Conservation (phyloP, 1,284 basidiomycete genomes). For the Moesziomyces globuligerus region DNA sequence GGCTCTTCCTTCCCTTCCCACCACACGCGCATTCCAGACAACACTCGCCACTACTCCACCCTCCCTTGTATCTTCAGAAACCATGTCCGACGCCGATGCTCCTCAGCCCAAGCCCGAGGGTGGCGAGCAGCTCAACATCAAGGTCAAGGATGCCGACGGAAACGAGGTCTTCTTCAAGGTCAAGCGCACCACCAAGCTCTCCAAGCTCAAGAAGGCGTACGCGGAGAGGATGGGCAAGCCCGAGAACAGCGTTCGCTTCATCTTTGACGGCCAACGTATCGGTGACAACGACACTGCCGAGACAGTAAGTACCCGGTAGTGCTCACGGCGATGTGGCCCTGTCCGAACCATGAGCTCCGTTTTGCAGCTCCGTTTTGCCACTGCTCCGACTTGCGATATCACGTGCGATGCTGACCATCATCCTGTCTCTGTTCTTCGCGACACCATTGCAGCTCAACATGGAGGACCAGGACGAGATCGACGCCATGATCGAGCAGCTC, state of each 20-base stretch:
- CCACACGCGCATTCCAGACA: slow-evolving; percentile 4
- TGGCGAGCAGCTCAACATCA: slow-evolving; percentile 67
- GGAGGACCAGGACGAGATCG: slow-evolving; percentile 67
- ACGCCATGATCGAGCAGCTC: slow-evolving; percentile 67
- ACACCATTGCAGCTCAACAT: slow-evolving; percentile 58
- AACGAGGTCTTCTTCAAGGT: slow-evolving; percentile 99
- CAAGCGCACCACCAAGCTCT: slow-evolving; percentile 90
- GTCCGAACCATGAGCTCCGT: too few species aligned
- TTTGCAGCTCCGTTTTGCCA: background rate
- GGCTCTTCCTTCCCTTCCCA: slow-evolving; percentile 12
- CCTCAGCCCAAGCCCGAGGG: slow-evolving; percentile 62
- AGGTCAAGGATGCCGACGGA: slow-evolving; percentile 70
- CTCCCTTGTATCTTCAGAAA: background rate
- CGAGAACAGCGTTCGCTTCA: slow-evolving; percentile 64
- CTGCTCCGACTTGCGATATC: background rate
- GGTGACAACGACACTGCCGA: slow-evolving; percentile 66
- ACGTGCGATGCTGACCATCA: background rate
- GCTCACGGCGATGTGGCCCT: too few species aligned
- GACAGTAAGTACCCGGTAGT: slow-evolving; percentile 57
- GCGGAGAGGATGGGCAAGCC: slow-evolving; percentile 89
- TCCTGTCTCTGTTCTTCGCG: background rate
- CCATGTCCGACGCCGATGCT: slow-evolving; percentile 60
- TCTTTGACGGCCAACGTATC: slow-evolving; percentile 65
- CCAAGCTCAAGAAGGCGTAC: slow-evolving; percentile 92
- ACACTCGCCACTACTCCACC: background rate